Base-by-base conservation (phyloP, 2,329 filamentous ascomycete species). In the Amesomyces nigricolor region DNA sequence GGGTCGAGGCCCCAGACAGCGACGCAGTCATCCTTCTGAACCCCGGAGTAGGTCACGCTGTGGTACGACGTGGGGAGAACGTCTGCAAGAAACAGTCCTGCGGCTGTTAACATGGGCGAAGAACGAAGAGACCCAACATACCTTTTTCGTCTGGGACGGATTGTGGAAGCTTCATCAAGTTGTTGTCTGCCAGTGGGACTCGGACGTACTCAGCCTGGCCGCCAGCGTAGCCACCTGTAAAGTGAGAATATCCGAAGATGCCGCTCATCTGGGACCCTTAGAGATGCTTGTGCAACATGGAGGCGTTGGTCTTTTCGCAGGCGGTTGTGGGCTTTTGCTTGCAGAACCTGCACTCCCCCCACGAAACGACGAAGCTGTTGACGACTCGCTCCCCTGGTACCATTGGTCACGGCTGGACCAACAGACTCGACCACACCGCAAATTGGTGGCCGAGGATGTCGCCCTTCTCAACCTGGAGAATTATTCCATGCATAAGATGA, bases 151-250 rank as follows among this genome's bases (percentile, higher is more conserved):
- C 83, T 2, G 83, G 82, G 0, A 87, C 80, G 58, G 79, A 73
- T 58, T 83, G 79, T n/a, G 84, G 84, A 2, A 87, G 72, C 48
- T 79, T 78, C 14, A 87, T 71, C 7, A 87, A 73, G 63, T 86
- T 87, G 60, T 82, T 76, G 58, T 86, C 81, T 17, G 80, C 84
- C 58, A 76, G 81, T 1, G 84, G 83, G 11, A 86, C 82, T n/a
- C 84, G 76, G 2, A 83, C 78, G 64, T 81, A 87, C 68, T 87
- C 85, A 0, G 83, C 80, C 64, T 87, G 84, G 0, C 83, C 83
- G 47, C 84, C 84, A 19, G 83, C 82, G 65, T 85, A 87, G 2
- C 85, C 85, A 7, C 83, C 84, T 0, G 81, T 83, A 64, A 87
- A 85, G 58, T 81, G 78, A 11, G 70, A 74, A 68, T 81, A 81